Evolutionary conservation across 352 stramenopile genomes (phyloP), one percentile per base, ranked within the genome.

Genomic region (Globisporangium emineosum): DNA sequence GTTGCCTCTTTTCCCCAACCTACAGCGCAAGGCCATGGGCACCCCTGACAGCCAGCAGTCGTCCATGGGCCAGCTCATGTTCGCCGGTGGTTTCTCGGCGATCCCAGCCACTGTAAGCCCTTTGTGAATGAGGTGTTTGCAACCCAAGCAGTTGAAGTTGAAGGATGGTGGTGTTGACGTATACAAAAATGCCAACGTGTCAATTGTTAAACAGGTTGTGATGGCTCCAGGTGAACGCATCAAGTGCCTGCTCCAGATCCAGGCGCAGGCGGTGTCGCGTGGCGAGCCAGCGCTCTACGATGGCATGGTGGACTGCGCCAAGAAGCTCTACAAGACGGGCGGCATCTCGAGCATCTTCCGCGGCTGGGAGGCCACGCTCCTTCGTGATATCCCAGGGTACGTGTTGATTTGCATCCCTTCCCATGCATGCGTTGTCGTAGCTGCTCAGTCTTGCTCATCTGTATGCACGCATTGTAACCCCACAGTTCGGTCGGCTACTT

Each of bases 191-290:
- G 25, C 12, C 33, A n/a, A 55, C 54, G 32, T 37, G 29, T 32
- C 33, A 25, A 45, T 52, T 19, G 15, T 40, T 21, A 57, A 32
- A 8, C 27, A 68, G 42, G 81, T 93, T 43, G 72, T 99, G 59
- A 99, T 98, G 94, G 91, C 96, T 17, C 97, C 97, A 19, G 94
- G 90, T 53, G 97, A 99, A 81, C 82, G 97, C 56, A 97, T 99
- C 73, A 99, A 99, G 86, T 98, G 94, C 64, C 74, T 99, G 62
- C 81, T 91, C 21, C 86, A 94, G 81, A 97, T 98, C 62, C 95
- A 99, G 70, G 81, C 88, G 29, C 83, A 93, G 63, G 85, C 84
- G 8, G 78, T 95, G 45, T 83, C 89, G 42, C 82, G 85, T 35
- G 82, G 84, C 35, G 79, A 91, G 69, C 76, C 81, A 19, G 85